Evolutionary conservation across 2,329 filamentous ascomycete species (phyloP).

Genomic region (Pestalotiopsis sp.): DNA sequence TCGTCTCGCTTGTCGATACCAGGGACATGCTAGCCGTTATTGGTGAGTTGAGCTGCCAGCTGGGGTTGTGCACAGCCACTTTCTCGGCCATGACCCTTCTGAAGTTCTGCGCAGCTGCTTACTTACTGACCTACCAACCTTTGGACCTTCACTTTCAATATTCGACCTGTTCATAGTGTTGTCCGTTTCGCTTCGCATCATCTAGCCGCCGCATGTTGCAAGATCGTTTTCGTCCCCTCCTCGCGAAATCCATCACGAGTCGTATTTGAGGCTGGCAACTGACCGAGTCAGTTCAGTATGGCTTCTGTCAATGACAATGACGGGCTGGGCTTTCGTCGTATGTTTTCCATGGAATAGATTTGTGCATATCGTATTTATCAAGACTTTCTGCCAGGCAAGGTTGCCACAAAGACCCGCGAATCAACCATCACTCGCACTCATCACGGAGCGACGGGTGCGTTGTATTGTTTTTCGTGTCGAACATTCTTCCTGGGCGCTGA

Average conservation of each 20-base stretch:
- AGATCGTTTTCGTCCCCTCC: not conserved
- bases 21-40: not conserved
- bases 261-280: not conserved
- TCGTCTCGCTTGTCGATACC: not conserved
- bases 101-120: not conserved
- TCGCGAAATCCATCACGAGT: not conserved
- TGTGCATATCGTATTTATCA: not conserved
- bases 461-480: not conserved
- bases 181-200: not conserved
- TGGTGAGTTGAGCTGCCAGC: not conserved
- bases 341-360: not conserved
- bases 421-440: not conserved
- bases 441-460: not conserved
- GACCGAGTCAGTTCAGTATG: not conserved
- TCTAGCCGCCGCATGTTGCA: not conserved
- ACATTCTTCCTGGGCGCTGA: not conserved
- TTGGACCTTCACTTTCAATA: not conserved
- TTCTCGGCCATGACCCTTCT: not conserved
- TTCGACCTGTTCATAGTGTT: not conserved
- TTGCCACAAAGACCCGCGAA: not conserved
- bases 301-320: not conserved
- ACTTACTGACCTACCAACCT: not conserved
- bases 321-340: not conserved
- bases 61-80: not conserved
- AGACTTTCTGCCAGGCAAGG: not conserved